phyloP scores from a whole-genome alignment of 83 land plant genomes.

The Thuja plicata region DNA sequence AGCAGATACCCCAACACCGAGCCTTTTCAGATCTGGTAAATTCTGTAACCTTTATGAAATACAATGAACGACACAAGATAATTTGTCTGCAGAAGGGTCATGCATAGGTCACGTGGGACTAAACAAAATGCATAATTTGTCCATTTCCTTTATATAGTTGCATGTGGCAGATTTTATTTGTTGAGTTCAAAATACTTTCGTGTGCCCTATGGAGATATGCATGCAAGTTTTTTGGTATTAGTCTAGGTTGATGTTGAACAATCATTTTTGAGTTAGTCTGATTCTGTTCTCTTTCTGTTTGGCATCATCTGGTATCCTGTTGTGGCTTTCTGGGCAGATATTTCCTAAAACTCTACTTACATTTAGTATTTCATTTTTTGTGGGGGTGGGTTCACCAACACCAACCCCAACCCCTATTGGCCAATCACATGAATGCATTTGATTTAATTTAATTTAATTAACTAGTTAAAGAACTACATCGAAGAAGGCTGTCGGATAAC shows the following conservation, averaged over 20 bases:
- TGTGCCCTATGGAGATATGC: background rate
- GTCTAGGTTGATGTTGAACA: background rate
- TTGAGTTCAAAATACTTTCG: background rate
- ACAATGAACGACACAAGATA: constrained; percentile 16
- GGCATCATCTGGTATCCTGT: background rate
- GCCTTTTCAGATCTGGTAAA: constrained; percentile 84
- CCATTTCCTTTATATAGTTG: background rate
- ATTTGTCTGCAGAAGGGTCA: too few species aligned
- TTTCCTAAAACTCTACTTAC: background rate
- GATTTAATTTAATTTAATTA: background rate
- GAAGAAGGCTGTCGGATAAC: background rate
- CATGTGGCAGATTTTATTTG: too few species aligned
- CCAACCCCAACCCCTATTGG: background rate
- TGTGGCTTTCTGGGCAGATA: background rate
- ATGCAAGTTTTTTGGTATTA: background rate
- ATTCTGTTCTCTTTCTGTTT: background rate
- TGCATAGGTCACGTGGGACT: too few species aligned
- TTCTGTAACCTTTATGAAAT: constrained; percentile 46
- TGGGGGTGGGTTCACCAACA: background rate
- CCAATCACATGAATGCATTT: background rate
- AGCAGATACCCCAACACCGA: constrained; percentile 45
- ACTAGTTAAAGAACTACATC: background rate
- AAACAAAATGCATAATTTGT: background rate
- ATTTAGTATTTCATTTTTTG: background rate
- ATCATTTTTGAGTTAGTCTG: background rate